phyloP scores from a whole-genome alignment of 805 yeast species.

The Metschnikowia proteae region DNA sequence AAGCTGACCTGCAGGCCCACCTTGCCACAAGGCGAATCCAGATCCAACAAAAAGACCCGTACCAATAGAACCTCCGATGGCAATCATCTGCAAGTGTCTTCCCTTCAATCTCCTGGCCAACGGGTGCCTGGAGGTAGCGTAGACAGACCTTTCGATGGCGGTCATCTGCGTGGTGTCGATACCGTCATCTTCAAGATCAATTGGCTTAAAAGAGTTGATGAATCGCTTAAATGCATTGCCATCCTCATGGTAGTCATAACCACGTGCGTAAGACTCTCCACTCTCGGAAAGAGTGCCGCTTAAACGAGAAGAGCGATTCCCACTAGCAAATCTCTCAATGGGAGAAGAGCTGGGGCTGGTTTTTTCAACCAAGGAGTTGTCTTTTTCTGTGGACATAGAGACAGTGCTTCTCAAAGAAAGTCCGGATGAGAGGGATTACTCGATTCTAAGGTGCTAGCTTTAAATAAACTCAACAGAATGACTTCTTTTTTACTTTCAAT shows the following conservation, averaged over 20 bases:
- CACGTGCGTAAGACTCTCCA: not conserved
- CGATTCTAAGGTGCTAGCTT: too few relatives aligned
- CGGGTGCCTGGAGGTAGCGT: constrained; percentile 42
- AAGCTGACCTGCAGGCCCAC: constrained; percentile 22
- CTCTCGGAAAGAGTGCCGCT: constrained; percentile 1
- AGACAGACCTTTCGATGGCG: constrained; percentile 35
- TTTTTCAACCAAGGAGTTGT: constrained; percentile 1
- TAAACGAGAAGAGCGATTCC: not conserved
- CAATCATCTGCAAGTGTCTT: constrained; percentile 70
- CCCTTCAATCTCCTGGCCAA: constrained; percentile 42
- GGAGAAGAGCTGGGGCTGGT: not conserved
- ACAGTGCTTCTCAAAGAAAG: not conserved
- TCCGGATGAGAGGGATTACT: too few relatives aligned
- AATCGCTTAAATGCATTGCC: constrained; percentile 21
- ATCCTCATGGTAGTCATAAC: constrained; percentile 6
- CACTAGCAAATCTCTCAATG: not conserved
- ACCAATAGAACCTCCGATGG: constrained; percentile 84
- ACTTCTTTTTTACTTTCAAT: not conserved
- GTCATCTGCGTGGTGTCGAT: constrained; percentile 39
- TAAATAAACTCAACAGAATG: too few relatives aligned
- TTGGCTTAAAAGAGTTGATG: constrained; percentile 37
- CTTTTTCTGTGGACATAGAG: not conserved
- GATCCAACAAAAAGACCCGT: constrained; percentile 48
- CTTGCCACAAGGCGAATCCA: constrained; percentile 19
- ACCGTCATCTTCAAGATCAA: constrained; percentile 36